A percentile compares a stretch with the other conserved stretches of the same genome.
Conservation (phyloP, 495 filamentous ascomycete genomes). For the Podospora australis region DNA sequence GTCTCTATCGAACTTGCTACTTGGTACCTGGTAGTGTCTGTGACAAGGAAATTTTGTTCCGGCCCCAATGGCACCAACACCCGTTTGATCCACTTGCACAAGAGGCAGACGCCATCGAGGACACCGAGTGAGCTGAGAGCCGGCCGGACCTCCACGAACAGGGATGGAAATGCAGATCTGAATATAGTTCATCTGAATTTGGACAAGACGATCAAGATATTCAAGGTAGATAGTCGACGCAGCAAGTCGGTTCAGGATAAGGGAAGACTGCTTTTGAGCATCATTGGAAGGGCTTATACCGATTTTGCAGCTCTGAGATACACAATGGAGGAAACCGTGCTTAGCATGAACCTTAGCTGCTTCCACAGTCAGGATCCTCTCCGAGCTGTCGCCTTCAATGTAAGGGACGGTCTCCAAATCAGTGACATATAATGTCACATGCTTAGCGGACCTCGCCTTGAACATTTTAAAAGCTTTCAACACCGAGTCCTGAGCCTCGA, state of each 20-base stretch:
- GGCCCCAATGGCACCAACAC: no score
- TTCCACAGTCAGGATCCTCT: not conserved
- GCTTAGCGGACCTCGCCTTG: not conserved
- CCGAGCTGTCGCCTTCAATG: not conserved
- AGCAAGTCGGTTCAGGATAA: not conserved
- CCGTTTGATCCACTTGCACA: no score
- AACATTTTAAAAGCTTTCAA: not conserved
- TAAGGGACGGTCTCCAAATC: not conserved
- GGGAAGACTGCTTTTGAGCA: not conserved
- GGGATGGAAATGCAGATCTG: not conserved
- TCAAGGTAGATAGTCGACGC: not conserved
- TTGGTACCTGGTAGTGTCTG: no score
- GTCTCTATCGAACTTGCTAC: no score
- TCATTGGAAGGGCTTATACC: not conserved
- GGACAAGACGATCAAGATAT: not conserved
- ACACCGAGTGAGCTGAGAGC: no score
- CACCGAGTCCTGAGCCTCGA: slow-evolving; percentile 14
- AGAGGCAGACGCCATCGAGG: no score
- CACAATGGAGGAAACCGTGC: not conserved
- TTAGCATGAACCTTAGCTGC: not conserved
- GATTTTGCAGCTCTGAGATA: no score
- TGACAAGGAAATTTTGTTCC: no score
- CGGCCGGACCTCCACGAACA: no score
- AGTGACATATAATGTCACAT: not conserved
- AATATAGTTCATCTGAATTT: not conserved